A percentile compares a stretch with the other conserved stretches of the same genome.
Conservation (phyloP, 352 stramenopile genomes). For the Globisporangium emineosum region DNA sequence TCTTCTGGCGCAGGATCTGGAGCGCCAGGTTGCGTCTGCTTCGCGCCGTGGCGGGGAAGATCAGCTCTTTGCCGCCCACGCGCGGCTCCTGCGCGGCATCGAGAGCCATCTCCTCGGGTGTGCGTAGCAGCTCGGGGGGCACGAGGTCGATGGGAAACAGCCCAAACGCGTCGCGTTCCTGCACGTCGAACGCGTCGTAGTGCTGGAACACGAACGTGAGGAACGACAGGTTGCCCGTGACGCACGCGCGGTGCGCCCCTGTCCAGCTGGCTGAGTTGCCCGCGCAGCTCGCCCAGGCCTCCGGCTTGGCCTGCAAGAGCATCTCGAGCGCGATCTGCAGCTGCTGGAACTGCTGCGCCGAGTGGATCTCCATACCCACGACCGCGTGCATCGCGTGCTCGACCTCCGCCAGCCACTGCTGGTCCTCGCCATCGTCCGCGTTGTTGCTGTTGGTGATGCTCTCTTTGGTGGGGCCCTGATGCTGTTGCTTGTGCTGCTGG, state of each 20-base stretch:
- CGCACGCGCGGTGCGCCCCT: slow-evolving; percentile 50
- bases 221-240: slow-evolving; percentile 57
- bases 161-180: slow-evolving; percentile 47
- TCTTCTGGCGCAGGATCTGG: slow-evolving; percentile 34
- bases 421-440: neutral
- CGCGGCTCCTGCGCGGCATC: slow-evolving; percentile 11
- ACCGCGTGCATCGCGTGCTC: slow-evolving; percentile 58
- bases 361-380: slow-evolving; percentile 51
- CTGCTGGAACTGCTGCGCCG: slow-evolving; percentile 57
- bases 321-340: slow-evolving; percentile 60
- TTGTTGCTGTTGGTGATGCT: neutral
- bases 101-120: slow-evolving; percentile 20
- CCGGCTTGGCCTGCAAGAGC: slow-evolving; percentile 34
- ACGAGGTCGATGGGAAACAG: slow-evolving; percentile 57
- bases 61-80: slow-evolving; percentile 4
- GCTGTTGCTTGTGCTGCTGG: slow-evolving; percentile 19
- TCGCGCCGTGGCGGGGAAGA: slow-evolving; percentile 20
- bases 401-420: slow-evolving; percentile 29
- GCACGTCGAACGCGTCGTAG: slow-evolving; percentile 26
- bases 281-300: slow-evolving; percentile 23
- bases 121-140: slow-evolving; percentile 41
- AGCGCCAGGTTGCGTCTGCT: slow-evolving; percentile 29
- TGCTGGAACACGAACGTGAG: slow-evolving; percentile 48
- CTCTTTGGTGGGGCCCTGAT: slow-evolving; percentile 10
- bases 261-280: slow-evolving; percentile 45